Base-by-base conservation (phyloP, 352 stramenopile genomes). In the Globisporangium emineosum region DNA sequence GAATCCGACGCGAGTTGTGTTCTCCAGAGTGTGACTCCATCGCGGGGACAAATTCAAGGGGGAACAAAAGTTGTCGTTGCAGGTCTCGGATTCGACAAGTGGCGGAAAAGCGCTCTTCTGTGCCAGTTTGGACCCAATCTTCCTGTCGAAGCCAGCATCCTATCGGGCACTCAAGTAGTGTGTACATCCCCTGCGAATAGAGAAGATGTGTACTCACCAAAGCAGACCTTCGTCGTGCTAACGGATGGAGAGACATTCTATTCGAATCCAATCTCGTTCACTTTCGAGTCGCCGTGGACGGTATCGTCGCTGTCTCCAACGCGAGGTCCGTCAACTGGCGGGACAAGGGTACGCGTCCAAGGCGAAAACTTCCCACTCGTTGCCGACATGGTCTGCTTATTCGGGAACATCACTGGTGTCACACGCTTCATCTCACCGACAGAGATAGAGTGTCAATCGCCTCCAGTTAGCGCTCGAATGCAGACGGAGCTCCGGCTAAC, bases 61-160 rank as follows among this genome's bases (percentile, higher is more conserved):
- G 82, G 77, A 35, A 89, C 79, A 25, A 67, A 9, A 17, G 60
- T 93, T 32, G 60, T 35, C 23, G 61, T 89, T 30, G 27, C 15
- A n/a, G 84, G 84, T 40, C 58, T 53, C 5, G 78, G 80, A 0
- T 93, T 93, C 40, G 51, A 45, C 5, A 54, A 35, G 25, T 75
- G 62, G 67, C 9, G 15, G 0, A 62, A 69, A 17, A 62, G 69
- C 50, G 59, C 6, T 4, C 67, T 91, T 1, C 73, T 62, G 40
- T 93, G 84, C 59, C 72, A 77, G 58, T 89, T 93, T 64, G 84
- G 84, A 13, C 59, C 63, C 13, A 88, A 77, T 30, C 4, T 32
- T 4, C 60, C 78, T 12, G 68, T 81, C 10, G 3, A 32, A 42
- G 77, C 73, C 9, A 58, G 35, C 5, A 55, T 88, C 17, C 30